These are phyloP conservation scores for Lyophyllum shimeji DNA, from an alignment of 768 basidiomycete genomes.

Conservation along the genomic window DNA sequence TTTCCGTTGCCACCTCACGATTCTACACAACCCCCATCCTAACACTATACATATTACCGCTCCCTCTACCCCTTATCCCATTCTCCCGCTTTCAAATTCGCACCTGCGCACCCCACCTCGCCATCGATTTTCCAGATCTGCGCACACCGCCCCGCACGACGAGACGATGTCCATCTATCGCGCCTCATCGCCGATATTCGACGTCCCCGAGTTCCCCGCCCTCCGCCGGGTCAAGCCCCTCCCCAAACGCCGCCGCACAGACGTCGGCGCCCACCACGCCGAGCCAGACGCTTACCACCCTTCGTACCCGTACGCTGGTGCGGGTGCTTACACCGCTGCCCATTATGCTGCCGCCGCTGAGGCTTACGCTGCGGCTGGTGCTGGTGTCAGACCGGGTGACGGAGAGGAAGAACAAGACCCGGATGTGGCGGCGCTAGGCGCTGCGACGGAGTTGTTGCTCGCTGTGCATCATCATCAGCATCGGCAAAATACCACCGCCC, in stretches of 20 bases:
- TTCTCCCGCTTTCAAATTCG: too few relatives aligned
- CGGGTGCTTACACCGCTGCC: not conserved
- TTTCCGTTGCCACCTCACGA: not conserved
- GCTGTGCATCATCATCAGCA: not conserved
- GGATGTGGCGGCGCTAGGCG: too few relatives aligned
- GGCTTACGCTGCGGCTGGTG: too few relatives aligned
- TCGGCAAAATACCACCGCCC: not conserved
- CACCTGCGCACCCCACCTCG: not conserved
- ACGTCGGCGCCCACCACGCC: not conserved
- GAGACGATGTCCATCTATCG: conserved; percentile 4
- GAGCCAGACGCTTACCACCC: too few relatives aligned
- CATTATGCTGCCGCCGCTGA: not conserved
- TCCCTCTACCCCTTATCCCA: too few relatives aligned
- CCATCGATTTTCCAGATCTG: not conserved
- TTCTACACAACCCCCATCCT: not conserved
- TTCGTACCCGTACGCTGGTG: too few relatives aligned
- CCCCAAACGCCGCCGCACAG: conserved; percentile 69
- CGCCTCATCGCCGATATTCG: conserved; percentile 56
- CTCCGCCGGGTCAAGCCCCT: conserved; percentile 73
- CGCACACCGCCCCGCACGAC: not conserved
- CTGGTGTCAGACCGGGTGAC: too few relatives aligned
- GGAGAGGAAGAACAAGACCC: not conserved
- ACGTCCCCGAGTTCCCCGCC: conserved; percentile 61
- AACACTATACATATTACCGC: not conserved
- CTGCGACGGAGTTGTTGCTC: too few relatives aligned